A percentile compares a stretch with the other conserved stretches of the same genome.
Evolutionary conservation across 345 rosid genomes (phyloP).

Genomic region (Acer negundo): DNA sequence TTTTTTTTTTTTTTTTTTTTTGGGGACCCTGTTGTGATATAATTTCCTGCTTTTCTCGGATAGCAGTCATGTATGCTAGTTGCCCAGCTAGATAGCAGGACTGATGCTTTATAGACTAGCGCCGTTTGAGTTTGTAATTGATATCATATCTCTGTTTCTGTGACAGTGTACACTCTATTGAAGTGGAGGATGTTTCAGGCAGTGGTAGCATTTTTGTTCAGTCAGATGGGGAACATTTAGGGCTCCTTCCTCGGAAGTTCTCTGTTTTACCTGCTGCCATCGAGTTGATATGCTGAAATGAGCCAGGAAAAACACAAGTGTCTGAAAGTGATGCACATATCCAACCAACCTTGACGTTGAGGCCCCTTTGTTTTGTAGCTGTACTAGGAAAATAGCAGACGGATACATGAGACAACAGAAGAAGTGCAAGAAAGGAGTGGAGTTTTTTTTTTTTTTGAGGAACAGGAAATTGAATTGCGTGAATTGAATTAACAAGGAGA

Average conservation of each 20-base stretch:
- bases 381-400: background rate
- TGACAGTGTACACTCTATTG: conserved; percentile 70
- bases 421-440: background rate
- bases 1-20: background rate
- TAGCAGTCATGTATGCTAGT: background rate
- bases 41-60: background rate
- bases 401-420: background rate
- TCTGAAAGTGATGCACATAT: conserved; percentile 11
- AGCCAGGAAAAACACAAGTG: background rate
- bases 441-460: background rate
- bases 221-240: conserved; percentile 93
- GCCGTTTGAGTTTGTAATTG: background rate
- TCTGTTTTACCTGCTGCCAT: conserved; percentile 67
- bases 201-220: conserved; percentile 67
- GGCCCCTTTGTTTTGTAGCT: background rate
- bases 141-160: conserved; percentile 4
- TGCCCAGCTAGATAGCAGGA: background rate
- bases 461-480: background rate
- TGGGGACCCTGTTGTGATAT: background rate
- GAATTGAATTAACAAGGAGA: background rate
- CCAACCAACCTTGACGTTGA: background rate
- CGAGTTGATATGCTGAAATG: conserved; percentile 65
- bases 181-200: conserved; percentile 70
- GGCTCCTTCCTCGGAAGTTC: conserved; percentile 84
- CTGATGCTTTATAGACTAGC: background rate